phyloP scores from a whole-genome alignment of 768 basidiomycete genomes.

The Boletus bicolor region DNA sequence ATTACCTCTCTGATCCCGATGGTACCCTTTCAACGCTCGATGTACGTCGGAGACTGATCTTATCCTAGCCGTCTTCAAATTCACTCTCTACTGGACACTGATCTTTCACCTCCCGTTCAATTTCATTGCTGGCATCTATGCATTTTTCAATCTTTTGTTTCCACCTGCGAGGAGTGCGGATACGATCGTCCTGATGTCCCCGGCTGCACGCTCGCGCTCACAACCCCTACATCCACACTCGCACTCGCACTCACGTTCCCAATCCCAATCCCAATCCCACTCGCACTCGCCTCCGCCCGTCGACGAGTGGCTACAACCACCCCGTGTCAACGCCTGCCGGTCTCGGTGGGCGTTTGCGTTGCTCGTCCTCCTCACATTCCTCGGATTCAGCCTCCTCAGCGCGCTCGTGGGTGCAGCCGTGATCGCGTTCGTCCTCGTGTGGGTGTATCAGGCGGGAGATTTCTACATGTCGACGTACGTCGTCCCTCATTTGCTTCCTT shows the following conservation, averaged over 20 bases:
- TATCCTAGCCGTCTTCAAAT: conserved; percentile 39
- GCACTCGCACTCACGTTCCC: background rate
- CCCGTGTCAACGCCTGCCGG: conserved; percentile 32
- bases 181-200: conserved; percentile 2
- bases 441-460: conserved; percentile 36
- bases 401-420: conserved; percentile 40
- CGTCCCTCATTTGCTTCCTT: background rate
- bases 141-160: conserved; percentile 41
- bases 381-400: conserved; percentile 32
- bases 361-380: conserved; percentile 38
- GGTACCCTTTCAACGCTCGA: conserved; percentile 18
- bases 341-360: conserved; percentile 40
- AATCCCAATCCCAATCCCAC: background rate
- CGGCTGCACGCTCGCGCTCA: background rate
- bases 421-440: conserved; percentile 37
- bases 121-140: conserved; percentile 38
- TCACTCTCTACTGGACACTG: conserved; percentile 49
- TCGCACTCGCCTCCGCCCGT: background rate
- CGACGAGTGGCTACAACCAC: conserved; percentile 14
- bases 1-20: conserved; percentile 34
- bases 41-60: background rate
- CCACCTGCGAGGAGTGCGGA: conserved; percentile 28
- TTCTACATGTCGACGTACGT: conserved; percentile 43
- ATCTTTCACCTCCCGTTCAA: conserved; percentile 44
- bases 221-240: background rate